phyloP scores from a whole-genome alignment of 108 stramenopile genomes.

The Nitzschia palea region DNA sequence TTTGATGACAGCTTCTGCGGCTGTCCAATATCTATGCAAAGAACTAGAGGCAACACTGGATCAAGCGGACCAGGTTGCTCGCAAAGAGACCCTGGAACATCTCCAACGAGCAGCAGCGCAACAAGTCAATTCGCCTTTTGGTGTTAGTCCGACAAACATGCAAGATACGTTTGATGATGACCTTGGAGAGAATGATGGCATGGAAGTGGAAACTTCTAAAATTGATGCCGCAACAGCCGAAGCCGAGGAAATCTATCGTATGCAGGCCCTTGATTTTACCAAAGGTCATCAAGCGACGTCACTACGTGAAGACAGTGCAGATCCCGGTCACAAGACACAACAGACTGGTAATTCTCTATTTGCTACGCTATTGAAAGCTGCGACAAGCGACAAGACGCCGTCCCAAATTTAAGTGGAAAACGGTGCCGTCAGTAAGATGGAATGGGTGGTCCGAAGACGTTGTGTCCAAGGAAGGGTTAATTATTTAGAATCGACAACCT shows the following conservation, averaged over 20 bases:
- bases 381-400: constrained; percentile 19
- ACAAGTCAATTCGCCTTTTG: background rate
- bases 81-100: constrained; percentile 58
- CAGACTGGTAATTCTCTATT: constrained; percentile 45
- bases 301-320: constrained; percentile 65
- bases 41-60: constrained; percentile 61
- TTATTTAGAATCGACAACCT: too few relatives aligned
- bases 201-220: constrained; percentile 11
- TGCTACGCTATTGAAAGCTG: constrained; percentile 58
- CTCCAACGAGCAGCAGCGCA: constrained; percentile 26
- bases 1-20: constrained; percentile 46
- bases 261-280: constrained; percentile 74
- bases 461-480: too few relatives aligned
- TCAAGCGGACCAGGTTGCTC: constrained; percentile 74
- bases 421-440: too few relatives aligned
- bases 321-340: background rate
- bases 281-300: constrained; percentile 66
- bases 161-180: constrained; percentile 14
- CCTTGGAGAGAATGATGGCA: constrained; percentile 19
- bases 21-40: constrained; percentile 54
- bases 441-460: too few relatives aligned
- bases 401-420: too few relatives aligned
- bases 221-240: constrained; percentile 24
- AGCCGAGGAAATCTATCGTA: constrained; percentile 73
- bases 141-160: constrained; percentile 24